These are phyloP conservation scores for Gastrolobium villosum DNA, from an alignment of 306 rosid species.

Conservation along the genomic window DNA sequence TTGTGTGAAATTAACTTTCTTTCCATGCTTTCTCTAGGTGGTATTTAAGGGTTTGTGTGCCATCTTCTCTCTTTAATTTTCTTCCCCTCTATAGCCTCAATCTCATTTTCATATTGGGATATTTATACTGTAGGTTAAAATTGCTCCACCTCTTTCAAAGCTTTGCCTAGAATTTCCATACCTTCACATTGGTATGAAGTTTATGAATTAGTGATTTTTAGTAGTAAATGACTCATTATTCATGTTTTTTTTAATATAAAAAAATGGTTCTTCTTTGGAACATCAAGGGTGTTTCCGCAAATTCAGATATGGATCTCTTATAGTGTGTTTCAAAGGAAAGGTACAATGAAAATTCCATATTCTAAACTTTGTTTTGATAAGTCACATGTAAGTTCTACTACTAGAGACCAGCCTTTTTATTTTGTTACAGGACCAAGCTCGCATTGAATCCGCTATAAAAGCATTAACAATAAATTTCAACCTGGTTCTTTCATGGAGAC, in stretches of 20 bases:
- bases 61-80: constrained; percentile 6
- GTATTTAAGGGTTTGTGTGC: background rate
- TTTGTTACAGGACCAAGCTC: constrained; percentile 69
- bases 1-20: too few species aligned
- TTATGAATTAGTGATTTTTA: constrained; percentile 27
- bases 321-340: constrained; percentile 76
- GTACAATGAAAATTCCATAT: constrained; percentile 52
- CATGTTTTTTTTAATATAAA: constrained; percentile 30
- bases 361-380: background rate
- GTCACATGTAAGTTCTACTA: background rate
- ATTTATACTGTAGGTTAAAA: constrained; percentile 73
- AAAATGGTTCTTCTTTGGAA: constrained; percentile 32
- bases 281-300: constrained; percentile 81
- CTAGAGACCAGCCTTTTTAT: constrained; percentile 9
- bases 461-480: constrained; percentile 70
- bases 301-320: constrained; percentile 65
- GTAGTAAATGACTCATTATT: constrained; percentile 32
- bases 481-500: constrained; percentile 64
- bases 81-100: background rate
- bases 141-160: constrained; percentile 80
- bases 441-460: constrained; percentile 66
- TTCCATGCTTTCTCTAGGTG: too few species aligned
- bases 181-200: constrained; percentile 74
- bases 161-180: constrained; percentile 92
- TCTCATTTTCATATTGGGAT: constrained; percentile 21